Base-by-base conservation (phyloP, 768 basidiomycete species). In the Panellus pusillus region DNA sequence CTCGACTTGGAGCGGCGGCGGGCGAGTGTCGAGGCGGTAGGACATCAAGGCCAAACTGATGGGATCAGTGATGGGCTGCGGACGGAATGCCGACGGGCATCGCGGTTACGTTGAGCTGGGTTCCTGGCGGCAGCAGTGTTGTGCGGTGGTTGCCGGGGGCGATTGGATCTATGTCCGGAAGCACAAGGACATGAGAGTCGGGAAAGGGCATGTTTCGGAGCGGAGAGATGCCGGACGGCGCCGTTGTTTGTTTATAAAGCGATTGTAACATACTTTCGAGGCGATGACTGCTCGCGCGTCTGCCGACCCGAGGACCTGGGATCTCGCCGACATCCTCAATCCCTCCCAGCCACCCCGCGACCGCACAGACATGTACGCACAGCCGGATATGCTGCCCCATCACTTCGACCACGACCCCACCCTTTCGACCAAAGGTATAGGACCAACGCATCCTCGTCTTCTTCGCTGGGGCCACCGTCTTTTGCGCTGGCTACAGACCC, bases 371-470 rank as follows among this genome's bases (percentile, higher is more conserved):
- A n/a, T n/a, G n/a, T n/a, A n/a, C n/a, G n/a, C n/a, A n/a, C n/a
- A n/a, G n/a, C n/a, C n/a, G n/a, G n/a, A n/a, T n/a, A n/a, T n/a
- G n/a, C n/a, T n/a, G n/a, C n/a, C n/a, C n/a, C n/a, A n/a, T n/a
- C n/a, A n/a, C n/a, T n/a, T n/a, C n/a, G n/a, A n/a, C n/a, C n/a
- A n/a, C n/a, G n/a, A n/a, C n/a, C n/a, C 20, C 60, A 59, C 48
- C 48, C 55, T 20, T 66, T 62, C 51, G 61, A 52, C 47, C 54
- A 63, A 17, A 41, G 86, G 62, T 89, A 89, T 71, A 82, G 85
- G 55, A 75, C 83, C 40, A 87, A 86, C 73, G 83, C 84, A 29
- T 84, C 86, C 46, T 87, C 87, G 0, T 83, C 84, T 19, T 83
- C 85, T 7, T 86, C 84, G n/a, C 74, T 86, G 9, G 78, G 74